Evolutionary conservation across 345 rosid species (phyloP), one percentile per base, ranked within the genome.

Genomic region (Syzygium jambos): DNA sequence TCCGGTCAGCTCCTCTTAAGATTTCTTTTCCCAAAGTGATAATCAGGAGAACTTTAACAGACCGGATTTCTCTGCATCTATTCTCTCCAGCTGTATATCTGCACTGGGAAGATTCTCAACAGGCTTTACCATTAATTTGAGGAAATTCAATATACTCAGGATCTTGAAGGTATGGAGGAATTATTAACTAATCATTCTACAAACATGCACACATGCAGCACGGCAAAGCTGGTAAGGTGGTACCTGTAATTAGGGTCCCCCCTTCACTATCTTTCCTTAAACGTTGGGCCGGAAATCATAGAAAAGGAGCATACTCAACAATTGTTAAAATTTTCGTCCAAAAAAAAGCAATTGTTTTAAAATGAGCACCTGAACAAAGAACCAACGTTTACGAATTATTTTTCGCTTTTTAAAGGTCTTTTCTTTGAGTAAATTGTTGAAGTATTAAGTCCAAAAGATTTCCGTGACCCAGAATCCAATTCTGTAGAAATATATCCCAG

Each of bases 101-200:
- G 95, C 98, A 90, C 98, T 95, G 43, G 98, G 96, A 91, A 95
- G 96, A 90, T 94, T 92, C 92, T 95, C 95, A 13, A 92, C 94
- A 38, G 98, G 96, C 93, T 89, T 95, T 8, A 93, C 89, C 89
- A 95, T 91, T 89, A 86, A 85, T 89, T 95, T 93, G 85, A 94
- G 95, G 91, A 95, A 38, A 95, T 91, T 95, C 98, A 93, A 95
- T 53, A 91, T 95, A 95, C 89, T 93, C 95, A 29, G 94, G 94
- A 92, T 95, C 98, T 95, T 91, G 88, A 54, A 41, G 59, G 87
- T 84, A 83, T 34, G 84, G 91, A 88, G 84, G 55, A 87, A 78
- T 82, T 65, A 65, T 82, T 78, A 5, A 55, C 27, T 78, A 59
- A 87, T 52, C 61, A 51, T 68, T 57, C 41, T 9, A 51, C 54